phyloP scores from a whole-genome alignment of 2,329 filamentous ascomycete genomes.

The Zymoseptoria tritici region DNA sequence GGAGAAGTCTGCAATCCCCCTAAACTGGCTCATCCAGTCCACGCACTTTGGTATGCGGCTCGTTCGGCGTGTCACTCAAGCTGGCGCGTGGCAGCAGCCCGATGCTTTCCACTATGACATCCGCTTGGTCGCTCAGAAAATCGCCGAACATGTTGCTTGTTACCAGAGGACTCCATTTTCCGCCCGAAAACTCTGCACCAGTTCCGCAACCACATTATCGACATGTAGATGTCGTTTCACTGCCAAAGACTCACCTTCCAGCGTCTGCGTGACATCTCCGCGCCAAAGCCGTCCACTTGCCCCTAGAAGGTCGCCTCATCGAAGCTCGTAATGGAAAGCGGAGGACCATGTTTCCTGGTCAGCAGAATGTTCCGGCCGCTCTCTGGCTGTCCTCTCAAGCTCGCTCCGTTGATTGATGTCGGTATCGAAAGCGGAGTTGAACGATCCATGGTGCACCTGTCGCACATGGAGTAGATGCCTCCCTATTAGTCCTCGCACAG shows the following conservation, averaged over 20 bases:
- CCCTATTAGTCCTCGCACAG: too few species aligned
- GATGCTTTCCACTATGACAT: slow-evolving; percentile 82
- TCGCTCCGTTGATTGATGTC: too few species aligned
- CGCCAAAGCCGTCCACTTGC: slow-evolving; percentile 75
- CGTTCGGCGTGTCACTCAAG: slow-evolving; percentile 76
- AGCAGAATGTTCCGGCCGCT: too few species aligned
- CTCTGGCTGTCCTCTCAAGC: too few species aligned
- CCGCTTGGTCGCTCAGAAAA: slow-evolving; percentile 90
- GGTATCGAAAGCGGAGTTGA: too few species aligned
- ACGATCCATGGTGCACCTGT: too few species aligned
- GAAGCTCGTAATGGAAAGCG: slow-evolving; percentile 59
- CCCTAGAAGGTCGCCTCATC: slow-evolving; percentile 92
- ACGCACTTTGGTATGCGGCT: slow-evolving; percentile 67
- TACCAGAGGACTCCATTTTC: slow-evolving; percentile 84
- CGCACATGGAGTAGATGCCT: too few species aligned
- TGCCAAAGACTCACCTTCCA: slow-evolving; percentile 80
- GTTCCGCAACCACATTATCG: slow-evolving; percentile 88
- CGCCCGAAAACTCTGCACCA: slow-evolving; percentile 82
- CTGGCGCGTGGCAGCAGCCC: slow-evolving; percentile 82
- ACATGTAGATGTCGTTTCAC: slow-evolving; percentile 82
- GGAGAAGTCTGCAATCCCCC: slow-evolving; percentile 29
- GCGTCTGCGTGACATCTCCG: slow-evolving; percentile 73
- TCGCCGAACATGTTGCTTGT: slow-evolving; percentile 93
- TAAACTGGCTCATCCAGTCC: slow-evolving; percentile 97
- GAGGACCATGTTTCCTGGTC: too few species aligned